A percentile compares a stretch with the other conserved stretches of the same genome.
phyloP scores from a whole-genome alignment of 148 eudicot genomes.

The Nyssa sinensis region DNA sequence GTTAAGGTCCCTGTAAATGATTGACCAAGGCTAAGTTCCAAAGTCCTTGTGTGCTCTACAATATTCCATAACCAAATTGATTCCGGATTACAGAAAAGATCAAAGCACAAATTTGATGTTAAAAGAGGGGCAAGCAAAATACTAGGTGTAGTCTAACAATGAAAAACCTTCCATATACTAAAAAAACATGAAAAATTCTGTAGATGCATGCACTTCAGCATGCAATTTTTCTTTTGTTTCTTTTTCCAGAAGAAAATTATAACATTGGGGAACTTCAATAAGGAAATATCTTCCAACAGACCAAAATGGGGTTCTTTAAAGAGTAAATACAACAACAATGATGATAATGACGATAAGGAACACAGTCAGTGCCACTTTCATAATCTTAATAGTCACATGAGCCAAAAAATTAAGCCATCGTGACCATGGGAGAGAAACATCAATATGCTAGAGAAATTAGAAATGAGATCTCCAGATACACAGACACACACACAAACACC shows the following conservation, averaged over 20 bases:
- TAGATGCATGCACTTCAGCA: background rate
- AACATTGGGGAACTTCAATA: background rate
- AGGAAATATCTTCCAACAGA: background rate
- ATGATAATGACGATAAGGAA: no score
- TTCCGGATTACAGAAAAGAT: background rate
- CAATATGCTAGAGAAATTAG: no score
- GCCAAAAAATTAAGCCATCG: no score
- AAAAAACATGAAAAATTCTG: background rate
- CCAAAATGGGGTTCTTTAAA: background rate
- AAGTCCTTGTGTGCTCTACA: background rate
- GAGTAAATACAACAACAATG: no score
- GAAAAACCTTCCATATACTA: background rate
- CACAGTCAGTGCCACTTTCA: no score
- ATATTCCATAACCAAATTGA: background rate
- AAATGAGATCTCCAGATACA: no score
- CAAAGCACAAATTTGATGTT: background rate
- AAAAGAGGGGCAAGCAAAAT: background rate
- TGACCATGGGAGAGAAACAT: no score
- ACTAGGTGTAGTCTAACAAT: background rate
- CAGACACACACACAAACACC: no score
- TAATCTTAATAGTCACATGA: no score
- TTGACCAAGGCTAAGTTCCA: constrained; percentile 1
- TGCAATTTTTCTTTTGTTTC: no score
- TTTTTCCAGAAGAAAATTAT: no score
- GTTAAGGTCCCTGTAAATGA: constrained; percentile 75